Evolutionary conservation across 2,329 filamentous ascomycete species (phyloP).

Genomic region (Trichoderma polysporum): DNA sequence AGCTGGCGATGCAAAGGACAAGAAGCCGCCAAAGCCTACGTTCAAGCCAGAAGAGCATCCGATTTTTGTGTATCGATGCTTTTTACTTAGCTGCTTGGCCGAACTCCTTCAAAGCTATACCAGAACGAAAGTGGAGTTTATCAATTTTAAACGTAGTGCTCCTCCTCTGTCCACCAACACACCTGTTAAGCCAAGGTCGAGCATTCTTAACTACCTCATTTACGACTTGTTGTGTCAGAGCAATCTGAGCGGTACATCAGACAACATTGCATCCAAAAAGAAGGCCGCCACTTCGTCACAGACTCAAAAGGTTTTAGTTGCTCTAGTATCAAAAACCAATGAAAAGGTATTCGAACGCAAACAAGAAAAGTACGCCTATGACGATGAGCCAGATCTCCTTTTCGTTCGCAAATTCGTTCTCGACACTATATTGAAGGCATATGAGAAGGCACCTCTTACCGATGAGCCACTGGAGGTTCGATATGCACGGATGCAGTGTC

Average conservation of each 20-base stretch:
- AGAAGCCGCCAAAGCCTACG: slow-evolving; percentile 66
- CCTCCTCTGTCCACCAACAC: slow-evolving; percentile 80
- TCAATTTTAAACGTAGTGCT: slow-evolving; percentile 95
- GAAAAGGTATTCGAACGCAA: slow-evolving; percentile 65
- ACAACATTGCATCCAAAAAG: slow-evolving; percentile 79
- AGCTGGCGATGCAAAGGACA: slow-evolving; percentile 49
- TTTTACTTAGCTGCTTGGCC: slow-evolving; percentile 85
- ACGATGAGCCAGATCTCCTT: slow-evolving; percentile 78
- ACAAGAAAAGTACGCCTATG: slow-evolving; percentile 61
- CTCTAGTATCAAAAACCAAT: slow-evolving; percentile 82
- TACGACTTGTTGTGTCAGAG: slow-evolving; percentile 68
- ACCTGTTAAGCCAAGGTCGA: slow-evolving; percentile 89
- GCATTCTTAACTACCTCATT: slow-evolving; percentile 89
- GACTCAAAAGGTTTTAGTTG: slow-evolving; percentile 82
- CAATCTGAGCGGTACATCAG: slow-evolving; percentile 65
- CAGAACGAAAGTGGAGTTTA: slow-evolving; percentile 94
- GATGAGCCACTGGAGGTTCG: slow-evolving; percentile 79
- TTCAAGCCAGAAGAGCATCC: slow-evolving; percentile 94
- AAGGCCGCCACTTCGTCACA: slow-evolving; percentile 79
- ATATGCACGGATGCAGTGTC: slow-evolving; percentile 81
- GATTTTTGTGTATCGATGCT: slow-evolving; percentile 95
- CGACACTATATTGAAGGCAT: slow-evolving; percentile 87
- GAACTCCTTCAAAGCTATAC: slow-evolving; percentile 92
- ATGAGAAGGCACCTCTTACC: slow-evolving; percentile 80
- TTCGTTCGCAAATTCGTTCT: slow-evolving; percentile 95